Evolutionary conservation across 176 grass and related monocot genomes (phyloP).

Genomic region (Oryza brachyantha): DNA sequence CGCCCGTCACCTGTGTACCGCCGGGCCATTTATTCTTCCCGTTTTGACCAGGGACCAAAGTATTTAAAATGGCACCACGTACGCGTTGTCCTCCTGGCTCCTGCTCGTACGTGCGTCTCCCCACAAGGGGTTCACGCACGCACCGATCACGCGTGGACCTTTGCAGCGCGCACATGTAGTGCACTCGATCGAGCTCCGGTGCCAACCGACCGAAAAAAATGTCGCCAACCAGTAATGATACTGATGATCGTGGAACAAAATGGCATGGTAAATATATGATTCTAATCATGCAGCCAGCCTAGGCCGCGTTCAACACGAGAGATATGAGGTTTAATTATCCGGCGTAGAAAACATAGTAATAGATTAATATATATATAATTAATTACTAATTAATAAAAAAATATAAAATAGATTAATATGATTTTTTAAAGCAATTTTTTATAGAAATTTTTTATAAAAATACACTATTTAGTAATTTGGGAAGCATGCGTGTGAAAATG

Average conservation of each 20-base stretch:
- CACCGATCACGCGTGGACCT: not conserved
- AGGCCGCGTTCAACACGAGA: too few relatives aligned
- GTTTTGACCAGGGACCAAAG: conserved; percentile 18
- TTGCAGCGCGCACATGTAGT: not conserved
- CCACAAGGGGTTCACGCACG: not conserved
- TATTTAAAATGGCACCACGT: conserved; percentile 19
- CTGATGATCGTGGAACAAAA: not conserved
- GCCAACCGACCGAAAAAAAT: not conserved
- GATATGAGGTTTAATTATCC: too few relatives aligned
- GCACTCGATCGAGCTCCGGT: not conserved
- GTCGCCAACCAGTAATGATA: not conserved
- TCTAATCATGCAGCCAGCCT: not conserved
- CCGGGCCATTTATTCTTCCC: conserved; percentile 6
- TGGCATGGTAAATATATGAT: not conserved
- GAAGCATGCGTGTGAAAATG: too few relatives aligned
- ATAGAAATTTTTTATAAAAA: too few relatives aligned
- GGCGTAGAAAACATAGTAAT: too few relatives aligned
- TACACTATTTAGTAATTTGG: too few relatives aligned
- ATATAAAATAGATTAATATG: too few relatives aligned
- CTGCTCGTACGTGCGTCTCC: not conserved
- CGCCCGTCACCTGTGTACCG: not conserved
- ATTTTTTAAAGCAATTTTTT: too few relatives aligned
- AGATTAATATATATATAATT: too few relatives aligned
- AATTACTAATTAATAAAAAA: too few relatives aligned
- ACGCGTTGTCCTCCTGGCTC: not conserved